Percentiles rank a stretch among this genome's conserved stretches.
These are phyloP conservation scores for Penicillium egyptiacum DNA, from an alignment of 495 filamentous ascomycete species.

Conservation along the genomic window DNA sequence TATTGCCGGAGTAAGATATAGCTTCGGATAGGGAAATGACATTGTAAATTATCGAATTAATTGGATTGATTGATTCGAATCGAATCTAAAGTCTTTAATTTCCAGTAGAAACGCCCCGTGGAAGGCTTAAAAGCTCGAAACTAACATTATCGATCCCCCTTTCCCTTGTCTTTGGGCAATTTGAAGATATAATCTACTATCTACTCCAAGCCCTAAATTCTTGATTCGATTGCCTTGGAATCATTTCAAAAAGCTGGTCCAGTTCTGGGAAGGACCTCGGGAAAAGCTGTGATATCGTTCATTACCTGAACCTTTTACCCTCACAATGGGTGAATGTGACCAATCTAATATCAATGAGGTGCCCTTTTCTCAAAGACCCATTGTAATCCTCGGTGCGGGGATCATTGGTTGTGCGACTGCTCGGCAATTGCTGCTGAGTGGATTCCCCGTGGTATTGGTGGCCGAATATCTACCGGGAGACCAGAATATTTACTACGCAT, in stretches of 20 bases:
- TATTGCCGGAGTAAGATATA: conserved; percentile 8
- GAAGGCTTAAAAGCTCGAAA: neutral
- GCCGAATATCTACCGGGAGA: conserved; percentile 47
- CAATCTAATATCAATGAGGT: neutral
- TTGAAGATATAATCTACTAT: neutral
- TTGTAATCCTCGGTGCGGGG: conserved; percentile 44
- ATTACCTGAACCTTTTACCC: neutral
- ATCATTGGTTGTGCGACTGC: conserved; percentile 48
- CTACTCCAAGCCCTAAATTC: neutral
- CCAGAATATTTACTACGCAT: conserved; percentile 44
- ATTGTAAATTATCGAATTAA: neutral
- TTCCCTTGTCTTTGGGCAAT: neutral
- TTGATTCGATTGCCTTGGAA: neutral
- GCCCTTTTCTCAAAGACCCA: conserved; percentile 41
- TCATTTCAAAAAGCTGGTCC: neutral
- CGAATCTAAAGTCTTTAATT: neutral
- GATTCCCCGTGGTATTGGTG: conserved; percentile 41
- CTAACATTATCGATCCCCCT: neutral
- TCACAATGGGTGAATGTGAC: conserved; percentile 28
- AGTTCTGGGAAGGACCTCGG: neutral
- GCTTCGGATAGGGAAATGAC: neutral
- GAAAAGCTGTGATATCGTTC: neutral
- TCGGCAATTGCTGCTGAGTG: conserved; percentile 37
- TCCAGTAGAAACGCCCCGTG: neutral
- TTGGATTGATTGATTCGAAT: neutral